These are phyloP conservation scores for Solanum ossicruentum DNA, from an alignment of 257 asterid genomes.

Conservation along the genomic window DNA sequence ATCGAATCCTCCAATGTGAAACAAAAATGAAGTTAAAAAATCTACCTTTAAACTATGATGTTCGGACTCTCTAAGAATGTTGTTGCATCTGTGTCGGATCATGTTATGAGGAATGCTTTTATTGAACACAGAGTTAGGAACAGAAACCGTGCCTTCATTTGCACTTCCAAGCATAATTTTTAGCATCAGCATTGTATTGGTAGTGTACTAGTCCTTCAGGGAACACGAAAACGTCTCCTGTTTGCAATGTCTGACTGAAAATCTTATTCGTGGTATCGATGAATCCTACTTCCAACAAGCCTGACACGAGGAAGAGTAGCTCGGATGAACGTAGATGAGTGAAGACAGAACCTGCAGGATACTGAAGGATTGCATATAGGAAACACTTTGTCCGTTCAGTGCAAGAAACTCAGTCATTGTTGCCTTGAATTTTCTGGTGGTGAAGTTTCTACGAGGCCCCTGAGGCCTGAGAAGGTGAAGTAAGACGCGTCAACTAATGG, in stretches of 20 bases:
- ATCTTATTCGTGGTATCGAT: constrained; percentile 36
- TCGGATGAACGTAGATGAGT: constrained; percentile 49
- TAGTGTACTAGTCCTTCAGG: constrained; percentile 42
- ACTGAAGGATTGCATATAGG: constrained; percentile 41
- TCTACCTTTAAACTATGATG: background rate
- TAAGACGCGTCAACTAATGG: constrained; percentile 11
- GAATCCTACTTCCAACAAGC: constrained; percentile 40
- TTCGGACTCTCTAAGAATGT: background rate
- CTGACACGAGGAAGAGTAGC: constrained; percentile 33
- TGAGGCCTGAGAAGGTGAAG: constrained; percentile 42
- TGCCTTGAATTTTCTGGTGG: constrained; percentile 25
- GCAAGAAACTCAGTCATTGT: constrained; percentile 36
- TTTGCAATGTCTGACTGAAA: constrained; percentile 23
- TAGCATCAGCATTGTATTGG: constrained; percentile 33
- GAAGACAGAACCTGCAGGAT: constrained; percentile 30
- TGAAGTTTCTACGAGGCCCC: constrained; percentile 18
- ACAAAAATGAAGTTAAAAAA: background rate
- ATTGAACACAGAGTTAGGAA: constrained; percentile 27
- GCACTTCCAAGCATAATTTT: constrained; percentile 36
- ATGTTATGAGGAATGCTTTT: constrained; percentile 12
- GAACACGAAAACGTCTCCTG: constrained; percentile 32
- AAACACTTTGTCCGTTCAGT: constrained; percentile 37
- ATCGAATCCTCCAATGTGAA: no score
- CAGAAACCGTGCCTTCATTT: constrained; percentile 29
- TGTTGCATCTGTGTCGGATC: no score